Conservation (phyloP, 1,284 basidiomycete genomes). For the Rugosomyces carneus region DNA sequence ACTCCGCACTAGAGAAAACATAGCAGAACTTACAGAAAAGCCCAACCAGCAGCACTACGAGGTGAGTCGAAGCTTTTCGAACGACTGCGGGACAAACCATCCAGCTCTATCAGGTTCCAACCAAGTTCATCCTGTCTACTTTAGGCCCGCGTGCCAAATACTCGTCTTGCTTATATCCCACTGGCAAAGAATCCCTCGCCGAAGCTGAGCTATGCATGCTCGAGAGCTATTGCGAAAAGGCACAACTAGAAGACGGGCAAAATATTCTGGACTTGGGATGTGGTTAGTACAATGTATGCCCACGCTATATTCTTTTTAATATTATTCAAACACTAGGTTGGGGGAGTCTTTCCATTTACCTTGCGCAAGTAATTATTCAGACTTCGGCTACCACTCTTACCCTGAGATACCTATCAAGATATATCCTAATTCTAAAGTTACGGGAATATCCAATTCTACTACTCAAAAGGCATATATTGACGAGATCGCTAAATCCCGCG, state of each 20-base stretch:
- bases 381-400: neutral
- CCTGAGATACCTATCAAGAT: conserved; percentile 32
- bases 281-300: conserved; percentile 31
- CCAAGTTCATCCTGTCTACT: conserved; percentile 61
- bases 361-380: conserved; percentile 47
- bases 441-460: conserved; percentile 64
- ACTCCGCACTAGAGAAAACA: conserved; percentile 43
- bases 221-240: conserved; percentile 67
- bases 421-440: conserved; percentile 65
- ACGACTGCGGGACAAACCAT: neutral
- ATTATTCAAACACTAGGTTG: conserved; percentile 38
- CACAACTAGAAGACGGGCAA: conserved; percentile 57
- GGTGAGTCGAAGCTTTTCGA: conserved; percentile 30
- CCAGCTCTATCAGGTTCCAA: conserved; percentile 45
- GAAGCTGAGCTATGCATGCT: conserved; percentile 71
- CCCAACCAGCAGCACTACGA: conserved; percentile 82
- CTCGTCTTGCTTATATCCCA: conserved; percentile 68
- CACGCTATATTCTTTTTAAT: neutral
- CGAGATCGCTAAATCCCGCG: conserved; percentile 42
- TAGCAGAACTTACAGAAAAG: conserved; percentile 65
- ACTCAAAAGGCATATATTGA: conserved; percentile 73
- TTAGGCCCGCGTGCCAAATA: conserved; percentile 63
- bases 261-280: conserved; percentile 72
- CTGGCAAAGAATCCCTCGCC: conserved; percentile 57
- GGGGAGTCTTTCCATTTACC: conserved; percentile 67